Evolutionary conservation across 805 yeast genomes (phyloP).

Genomic region (Torulaspora maleeae): DNA sequence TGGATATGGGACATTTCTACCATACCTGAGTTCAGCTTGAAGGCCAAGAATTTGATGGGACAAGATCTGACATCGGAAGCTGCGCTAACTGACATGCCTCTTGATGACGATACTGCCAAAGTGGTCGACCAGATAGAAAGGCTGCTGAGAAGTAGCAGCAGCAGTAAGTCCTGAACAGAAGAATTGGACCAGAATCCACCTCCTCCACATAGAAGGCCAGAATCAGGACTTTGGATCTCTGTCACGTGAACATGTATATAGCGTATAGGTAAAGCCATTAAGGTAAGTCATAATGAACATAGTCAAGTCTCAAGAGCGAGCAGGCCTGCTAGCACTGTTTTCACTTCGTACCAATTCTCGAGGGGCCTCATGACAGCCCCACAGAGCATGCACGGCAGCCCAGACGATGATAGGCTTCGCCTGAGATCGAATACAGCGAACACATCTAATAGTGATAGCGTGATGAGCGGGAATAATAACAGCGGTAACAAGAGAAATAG

Average conservation of each 20-base stretch:
- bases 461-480: conserved; percentile 5
- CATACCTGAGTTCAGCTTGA: conserved; percentile 64
- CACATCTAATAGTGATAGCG: conserved; percentile 9
- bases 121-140: conserved; percentile 53
- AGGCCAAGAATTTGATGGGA: conserved; percentile 69
- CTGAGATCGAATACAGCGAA: conserved; percentile 15
- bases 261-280: not conserved
- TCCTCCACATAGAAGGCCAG: not conserved
- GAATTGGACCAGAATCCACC: not conserved
- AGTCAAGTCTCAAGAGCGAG: not conserved
- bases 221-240: not conserved
- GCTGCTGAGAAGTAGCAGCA: conserved; percentile 43
- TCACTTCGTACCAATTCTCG: not conserved
- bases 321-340: not conserved
- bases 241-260: conserved; percentile 8
- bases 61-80: conserved; percentile 47
- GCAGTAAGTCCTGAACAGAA: not conserved
- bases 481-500: conserved; percentile 16
- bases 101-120: conserved; percentile 56
- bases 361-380: not conserved
- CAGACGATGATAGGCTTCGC: conserved; percentile 9
- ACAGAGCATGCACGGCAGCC: conserved; percentile 9
- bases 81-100: conserved; percentile 38
- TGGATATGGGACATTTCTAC: conserved; percentile 75
- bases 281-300: not conserved